Evolutionary conservation across 495 filamentous ascomycete genomes (phyloP), one percentile per base, ranked within the genome.

Genomic region (Penicillium coprophilum): DNA sequence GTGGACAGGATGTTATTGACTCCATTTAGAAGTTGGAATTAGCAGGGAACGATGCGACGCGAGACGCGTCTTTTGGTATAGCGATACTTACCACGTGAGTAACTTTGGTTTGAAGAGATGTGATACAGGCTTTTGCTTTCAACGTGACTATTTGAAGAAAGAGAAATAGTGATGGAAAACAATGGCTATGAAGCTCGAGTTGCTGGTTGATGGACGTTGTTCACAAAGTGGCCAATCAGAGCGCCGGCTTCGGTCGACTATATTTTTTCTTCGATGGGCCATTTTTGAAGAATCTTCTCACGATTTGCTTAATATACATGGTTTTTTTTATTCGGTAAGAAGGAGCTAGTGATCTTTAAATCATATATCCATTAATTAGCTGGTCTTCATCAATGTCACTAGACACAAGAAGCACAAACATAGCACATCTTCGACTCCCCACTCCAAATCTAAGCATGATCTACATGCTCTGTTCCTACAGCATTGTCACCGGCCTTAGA

Each of bases 151-250:
- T 12, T 47, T 31, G n/a, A 11, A 9, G 17, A 20, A 19, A 11
- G 27, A 31, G 40, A 13, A 43, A 43, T 21, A 2, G 19, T 12
- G 40, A 20, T 3, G n/a, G 6, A 5, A 31, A 20, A 15, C 15
- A 20, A 28, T 20, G n/a, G 23, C 10, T 15, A 7, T 20, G 39
- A 15, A 43, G 40, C 20, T 43, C 12, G 0, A 17, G 6, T 9
- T 38, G 7, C 1, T 5, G 21, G 43, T 24, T 24, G 19, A 50
- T 21, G 30, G 50, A 41, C 1, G 59, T 64, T 66, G 67, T 49
- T 64, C 19, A 60, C 23, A 55, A 72, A 62, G 58, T 72, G 67
- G 31, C 70, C 63, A 72, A 72, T 72, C 65, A 70, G 56, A 47
- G 39, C 21, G 17, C 17, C 28, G 0, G 2, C 10, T 13, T 34